phyloP scores from a whole-genome alignment of 148 eudicot genomes.

The Vaccinium darrowii region DNA sequence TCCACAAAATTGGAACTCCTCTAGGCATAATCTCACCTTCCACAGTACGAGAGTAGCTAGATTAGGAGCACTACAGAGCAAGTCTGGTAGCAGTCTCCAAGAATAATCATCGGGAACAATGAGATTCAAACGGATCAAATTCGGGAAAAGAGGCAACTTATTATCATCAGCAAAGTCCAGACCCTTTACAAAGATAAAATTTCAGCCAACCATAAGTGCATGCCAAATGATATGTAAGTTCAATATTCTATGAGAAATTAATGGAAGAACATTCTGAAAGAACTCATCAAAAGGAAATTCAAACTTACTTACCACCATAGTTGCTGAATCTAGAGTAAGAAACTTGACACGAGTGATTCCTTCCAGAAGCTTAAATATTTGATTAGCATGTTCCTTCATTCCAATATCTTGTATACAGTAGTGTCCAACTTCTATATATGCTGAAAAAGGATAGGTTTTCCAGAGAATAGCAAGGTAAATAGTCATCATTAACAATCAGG shows the following conservation, averaged over 20 bases:
- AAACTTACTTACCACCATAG: not conserved
- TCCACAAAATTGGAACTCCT: not conserved
- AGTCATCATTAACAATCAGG: not conserved
- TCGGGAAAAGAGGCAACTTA: conserved; percentile 13
- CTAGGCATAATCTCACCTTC: not conserved
- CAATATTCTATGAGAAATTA: not conserved
- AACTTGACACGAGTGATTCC: conserved; percentile 11
- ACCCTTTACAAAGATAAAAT: not conserved
- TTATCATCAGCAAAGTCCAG: conserved; percentile 9
- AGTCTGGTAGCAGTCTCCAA: not conserved
- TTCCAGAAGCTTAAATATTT: not conserved
- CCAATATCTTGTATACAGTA: not conserved
- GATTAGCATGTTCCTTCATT: not conserved
- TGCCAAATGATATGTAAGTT: not conserved
- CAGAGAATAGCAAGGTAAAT: not conserved
- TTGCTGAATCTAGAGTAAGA: not conserved
- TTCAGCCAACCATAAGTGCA: not conserved
- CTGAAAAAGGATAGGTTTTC: not conserved
- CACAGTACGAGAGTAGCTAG: not conserved
- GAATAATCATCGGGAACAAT: not conserved
- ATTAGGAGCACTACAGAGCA: conserved; percentile 10
- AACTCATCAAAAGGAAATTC: not conserved
- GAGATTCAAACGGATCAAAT: conserved; percentile 16
- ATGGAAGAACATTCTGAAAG: not conserved
- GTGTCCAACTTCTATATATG: conserved; percentile 15